A percentile compares a stretch with the other conserved stretches of the same genome.
Evolutionary conservation across 805 yeast species (phyloP).

Genomic region (Myxozyma mucilagina): DNA sequence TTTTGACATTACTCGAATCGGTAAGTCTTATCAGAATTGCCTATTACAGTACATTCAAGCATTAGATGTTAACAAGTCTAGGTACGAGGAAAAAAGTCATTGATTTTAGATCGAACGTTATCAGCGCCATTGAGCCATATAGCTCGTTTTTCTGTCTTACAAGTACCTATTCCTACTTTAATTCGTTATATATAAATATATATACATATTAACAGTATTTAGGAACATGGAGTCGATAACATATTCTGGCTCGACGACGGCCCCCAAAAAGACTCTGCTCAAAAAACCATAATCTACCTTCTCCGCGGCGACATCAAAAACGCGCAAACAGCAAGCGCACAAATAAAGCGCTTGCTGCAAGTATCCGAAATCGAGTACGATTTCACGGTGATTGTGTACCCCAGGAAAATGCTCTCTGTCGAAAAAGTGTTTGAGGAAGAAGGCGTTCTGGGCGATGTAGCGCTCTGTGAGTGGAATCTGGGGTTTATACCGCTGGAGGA

Average conservation of each 20-base stretch:
- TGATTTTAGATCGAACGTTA: slow-evolving; percentile 50
- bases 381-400: slow-evolving; percentile 35
- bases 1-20: slow-evolving; percentile 37
- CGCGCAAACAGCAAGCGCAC: slow-evolving; percentile 25
- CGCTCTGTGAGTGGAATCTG: slow-evolving; percentile 47
- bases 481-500: slow-evolving; percentile 47
- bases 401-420: slow-evolving; percentile 36
- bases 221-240: slow-evolving; percentile 49
- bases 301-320: slow-evolving; percentile 33
- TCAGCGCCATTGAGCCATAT: slow-evolving; percentile 54
- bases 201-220: not conserved
- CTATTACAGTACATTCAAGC: not conserved
- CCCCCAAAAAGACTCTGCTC: slow-evolving; percentile 27
- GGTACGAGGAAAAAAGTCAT: slow-evolving; percentile 37
- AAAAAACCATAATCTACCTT: slow-evolving; percentile 35
- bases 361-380: slow-evolving; percentile 28
- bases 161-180: slow-evolving; percentile 35
- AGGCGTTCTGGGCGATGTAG: slow-evolving; percentile 47
- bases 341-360: slow-evolving; percentile 31
- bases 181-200: not conserved
- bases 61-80: not conserved
- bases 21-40: slow-evolving; percentile 19
- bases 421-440: slow-evolving; percentile 40
- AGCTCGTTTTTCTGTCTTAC: slow-evolving; percentile 56
- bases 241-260: slow-evolving; percentile 49